Base-by-base conservation (phyloP, 768 basidiomycete species). In the Dentipellis sp. region DNA sequence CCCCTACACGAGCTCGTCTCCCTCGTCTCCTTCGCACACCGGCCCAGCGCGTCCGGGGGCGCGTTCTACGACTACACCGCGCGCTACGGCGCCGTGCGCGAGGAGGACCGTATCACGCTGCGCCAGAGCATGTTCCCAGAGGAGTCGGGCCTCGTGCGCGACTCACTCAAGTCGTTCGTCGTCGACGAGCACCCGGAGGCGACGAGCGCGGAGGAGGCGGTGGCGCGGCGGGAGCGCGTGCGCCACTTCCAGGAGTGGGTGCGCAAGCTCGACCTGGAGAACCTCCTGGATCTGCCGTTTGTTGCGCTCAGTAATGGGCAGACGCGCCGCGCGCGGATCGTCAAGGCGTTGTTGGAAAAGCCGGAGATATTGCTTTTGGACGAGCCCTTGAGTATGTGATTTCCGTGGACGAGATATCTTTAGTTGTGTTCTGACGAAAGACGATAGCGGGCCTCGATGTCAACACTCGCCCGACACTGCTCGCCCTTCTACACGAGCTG, bases 1-100 rank as follows among this genome's bases (percentile, higher is more conserved):
- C 65, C 17, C 62, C 65, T 14, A 79, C 88, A 77, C 58, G 64
- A 74, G 8, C 69, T 69, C 35, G 65, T 89, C 36, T 72, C 76
- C 14, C 67, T 82, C 36, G 86, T 91, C 9, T 83, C 85, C 0
- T 90, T 89, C 59, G 77, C 83, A 0, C 82, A 87, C 58, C 77
- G 83, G 16, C 73, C 77, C 1, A 73, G 77, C 17, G 73, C 74
- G 1, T 71, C 76, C 0, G 81, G 81, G 0, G 84, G 86, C 8
- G 88, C 79, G 10, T 98, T 98, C 71, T 88, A 88, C 58, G 94
- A 98, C 70, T 97, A 88, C 65, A 88, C 92, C 0, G 92, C 94
- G 2, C 82, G 94, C 2, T 98, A 97, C 66, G 92, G 91, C 19
- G 87, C 90, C 0, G 79, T 93, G 39, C 75, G 88, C 16, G 94